Percentiles rank a stretch among this genome's conserved stretches.
Conservation (phyloP, 2,329 filamentous ascomycete species). For the Ascosphaera apis region DNA sequence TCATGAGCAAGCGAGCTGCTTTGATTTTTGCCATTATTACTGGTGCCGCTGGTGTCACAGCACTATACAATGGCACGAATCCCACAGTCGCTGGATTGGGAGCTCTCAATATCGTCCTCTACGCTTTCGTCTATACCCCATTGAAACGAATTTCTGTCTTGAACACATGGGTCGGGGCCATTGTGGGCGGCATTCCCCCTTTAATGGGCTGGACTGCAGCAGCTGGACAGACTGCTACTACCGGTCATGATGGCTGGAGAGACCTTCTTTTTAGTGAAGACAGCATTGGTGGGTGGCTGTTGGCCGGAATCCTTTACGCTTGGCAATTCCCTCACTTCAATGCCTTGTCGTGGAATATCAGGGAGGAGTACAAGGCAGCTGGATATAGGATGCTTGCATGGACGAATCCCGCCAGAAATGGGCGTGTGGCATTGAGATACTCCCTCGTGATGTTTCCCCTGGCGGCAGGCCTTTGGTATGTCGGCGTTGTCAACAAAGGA, state of each 20-base stretch:
- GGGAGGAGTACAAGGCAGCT: slow-evolving; percentile 61
- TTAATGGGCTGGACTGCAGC: slow-evolving; percentile 97
- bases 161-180: slow-evolving; percentile 87
- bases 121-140: slow-evolving; percentile 81
- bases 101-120: slow-evolving; percentile 63
- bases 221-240: slow-evolving; percentile 61
- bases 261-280: slow-evolving; percentile 53
- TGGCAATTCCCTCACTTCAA: slow-evolving; percentile 99
- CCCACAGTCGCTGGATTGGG: slow-evolving; percentile 77
- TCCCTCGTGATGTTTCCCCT: slow-evolving; percentile 67
- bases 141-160: slow-evolving; percentile 66
- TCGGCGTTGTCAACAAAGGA: slow-evolving; percentile 61
- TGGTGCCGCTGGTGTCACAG: slow-evolving; percentile 43
- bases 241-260: slow-evolving; percentile 46
- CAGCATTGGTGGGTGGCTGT: slow-evolving; percentile 62
- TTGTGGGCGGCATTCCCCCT: slow-evolving; percentile 83
- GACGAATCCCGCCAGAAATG: slow-evolving; percentile 68
- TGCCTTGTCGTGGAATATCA: slow-evolving; percentile 67
- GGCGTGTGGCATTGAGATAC: slow-evolving; percentile 70
- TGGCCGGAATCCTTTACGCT: slow-evolving; percentile 63
- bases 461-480: slow-evolving; percentile 56
- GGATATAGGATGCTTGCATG: slow-evolving; percentile 56
- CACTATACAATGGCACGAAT: slow-evolving; percentile 77
- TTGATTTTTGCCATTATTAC: slow-evolving; percentile 56
- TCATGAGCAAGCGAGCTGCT: slow-evolving; percentile 50